Evolutionary conservation across 345 rosid species (phyloP).

Genomic region (Lagerstroemia speciosa): DNA sequence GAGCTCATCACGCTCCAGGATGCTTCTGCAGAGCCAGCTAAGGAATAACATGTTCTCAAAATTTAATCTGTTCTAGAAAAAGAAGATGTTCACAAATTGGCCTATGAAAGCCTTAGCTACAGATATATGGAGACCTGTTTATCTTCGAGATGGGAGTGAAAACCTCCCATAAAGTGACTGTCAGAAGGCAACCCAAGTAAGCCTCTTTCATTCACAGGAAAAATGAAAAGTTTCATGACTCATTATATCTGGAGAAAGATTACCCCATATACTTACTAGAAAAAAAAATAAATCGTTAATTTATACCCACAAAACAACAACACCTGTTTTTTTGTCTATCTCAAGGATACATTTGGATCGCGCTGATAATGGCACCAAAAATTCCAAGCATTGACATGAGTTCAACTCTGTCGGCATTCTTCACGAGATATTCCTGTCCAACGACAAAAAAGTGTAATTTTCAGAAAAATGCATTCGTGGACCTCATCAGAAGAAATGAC

Average conservation of each 20-base stretch:
- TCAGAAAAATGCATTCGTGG: not conserved
- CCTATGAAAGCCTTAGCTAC: not conserved
- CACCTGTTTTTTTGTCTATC: not conserved
- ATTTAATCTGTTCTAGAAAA: not conserved
- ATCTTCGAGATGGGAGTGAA: no score
- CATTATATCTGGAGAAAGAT: not conserved
- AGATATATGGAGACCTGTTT: not conserved
- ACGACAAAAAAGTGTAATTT: constrained; percentile 4
- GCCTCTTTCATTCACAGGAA: not conserved
- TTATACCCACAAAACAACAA: not conserved
- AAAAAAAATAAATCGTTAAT: not conserved
- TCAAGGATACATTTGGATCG: constrained; percentile 87
- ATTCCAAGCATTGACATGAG: constrained; percentile 73
- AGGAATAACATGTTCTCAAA: constrained; percentile 21
- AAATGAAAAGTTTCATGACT: not conserved
- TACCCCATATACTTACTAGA: not conserved
- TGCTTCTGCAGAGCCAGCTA: constrained; percentile 44
- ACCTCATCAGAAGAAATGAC: not conserved
- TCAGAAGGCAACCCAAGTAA: no score
- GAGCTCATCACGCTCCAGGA: constrained; percentile 68
- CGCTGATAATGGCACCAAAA: constrained; percentile 72
- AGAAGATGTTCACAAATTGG: not conserved
- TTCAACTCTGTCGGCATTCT: constrained; percentile 71
- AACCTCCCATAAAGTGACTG: no score
- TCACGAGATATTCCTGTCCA: constrained; percentile 69